Conservation (phyloP, 1,284 basidiomycete species). For the Boletus nobilissimus region DNA sequence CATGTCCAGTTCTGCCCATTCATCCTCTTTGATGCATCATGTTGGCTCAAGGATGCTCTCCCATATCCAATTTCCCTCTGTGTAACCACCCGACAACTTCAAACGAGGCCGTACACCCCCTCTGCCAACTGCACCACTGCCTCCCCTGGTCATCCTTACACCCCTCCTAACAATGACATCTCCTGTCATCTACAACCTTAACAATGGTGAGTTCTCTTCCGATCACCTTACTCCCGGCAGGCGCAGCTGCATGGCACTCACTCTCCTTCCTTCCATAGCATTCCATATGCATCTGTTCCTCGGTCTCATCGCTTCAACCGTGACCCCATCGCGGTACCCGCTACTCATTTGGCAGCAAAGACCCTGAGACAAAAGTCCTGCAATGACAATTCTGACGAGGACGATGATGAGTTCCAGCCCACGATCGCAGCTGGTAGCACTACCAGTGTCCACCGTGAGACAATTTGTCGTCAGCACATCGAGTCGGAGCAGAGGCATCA, state of each 20-base stretch:
- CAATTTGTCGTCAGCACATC: neutral
- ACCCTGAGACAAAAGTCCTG: no score
- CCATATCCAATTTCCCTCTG: no score
- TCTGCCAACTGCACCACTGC: constrained; percentile 58
- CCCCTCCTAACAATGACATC: constrained; percentile 73
- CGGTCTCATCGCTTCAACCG: constrained; percentile 80
- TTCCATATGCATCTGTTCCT: constrained; percentile 69
- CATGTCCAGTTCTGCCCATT: no score
- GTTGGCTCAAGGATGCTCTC: no score
- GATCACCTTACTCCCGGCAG: constrained; percentile 71
- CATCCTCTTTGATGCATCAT: no score
- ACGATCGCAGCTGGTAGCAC: neutral
- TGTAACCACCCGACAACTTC: no score
- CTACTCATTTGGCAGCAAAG: constrained; percentile 53
- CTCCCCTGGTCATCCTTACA: constrained; percentile 72
- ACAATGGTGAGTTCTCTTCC: constrained; percentile 73
- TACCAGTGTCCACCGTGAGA: neutral
- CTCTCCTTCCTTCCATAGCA: constrained; percentile 62
- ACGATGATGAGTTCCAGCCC: neutral
- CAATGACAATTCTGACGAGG: no score
- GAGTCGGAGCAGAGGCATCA: neutral
- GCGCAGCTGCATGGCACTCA: constrained; percentile 70
- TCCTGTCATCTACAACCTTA: constrained; percentile 73
- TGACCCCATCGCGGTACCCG: constrained; percentile 67
- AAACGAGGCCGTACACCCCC: constrained; percentile 69